Percentiles rank a stretch among this genome's conserved stretches.
These are phyloP conservation scores for Lipomyces yarrowii DNA, from an alignment of 1,139 yeast species.

Conservation along the genomic window DNA sequence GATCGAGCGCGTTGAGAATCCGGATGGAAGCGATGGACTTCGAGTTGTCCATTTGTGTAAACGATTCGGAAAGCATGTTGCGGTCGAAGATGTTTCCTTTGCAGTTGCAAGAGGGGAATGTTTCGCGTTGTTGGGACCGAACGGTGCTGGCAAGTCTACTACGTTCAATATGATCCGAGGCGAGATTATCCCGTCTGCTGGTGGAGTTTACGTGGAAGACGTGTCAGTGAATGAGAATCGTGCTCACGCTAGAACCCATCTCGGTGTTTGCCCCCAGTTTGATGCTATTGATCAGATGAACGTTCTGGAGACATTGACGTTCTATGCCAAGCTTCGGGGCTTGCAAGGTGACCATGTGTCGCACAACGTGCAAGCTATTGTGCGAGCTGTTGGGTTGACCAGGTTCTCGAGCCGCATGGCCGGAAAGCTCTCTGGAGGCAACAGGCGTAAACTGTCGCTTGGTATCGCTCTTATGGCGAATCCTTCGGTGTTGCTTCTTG, in stretches of 20 bases:
- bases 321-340: slow-evolving; percentile 44
- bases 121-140: slow-evolving; percentile 72
- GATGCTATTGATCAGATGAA: slow-evolving; percentile 47
- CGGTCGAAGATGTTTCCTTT: slow-evolving; percentile 44
- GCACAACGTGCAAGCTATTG: slow-evolving; percentile 77
- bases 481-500: slow-evolving; percentile 85
- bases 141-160: slow-evolving; percentile 98
- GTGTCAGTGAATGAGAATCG: slow-evolving; percentile 39
- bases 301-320: slow-evolving; percentile 42
- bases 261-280: slow-evolving; percentile 48
- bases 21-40: slow-evolving; percentile 36
- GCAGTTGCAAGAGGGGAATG: slow-evolving; percentile 44
- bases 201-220: slow-evolving; percentile 42
- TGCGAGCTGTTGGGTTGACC: slow-evolving; percentile 44
- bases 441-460: slow-evolving; percentile 96
- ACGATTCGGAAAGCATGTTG: slow-evolving; percentile 37
- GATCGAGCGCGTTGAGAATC: slow-evolving; percentile 26
- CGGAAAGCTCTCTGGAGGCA: slow-evolving; percentile 81
- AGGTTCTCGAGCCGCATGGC: slow-evolving; percentile 43
- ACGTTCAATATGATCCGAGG: slow-evolving; percentile 70
- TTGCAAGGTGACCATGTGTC: slow-evolving; percentile 73
- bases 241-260: slow-evolving; percentile 41
- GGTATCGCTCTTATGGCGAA: slow-evolving; percentile 97
- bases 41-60: slow-evolving; percentile 40
- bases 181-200: slow-evolving; percentile 42